Evolutionary conservation across 2,329 filamentous ascomycete species (phyloP), one percentile per base, ranked within the genome.

Genomic region (Trichoderma sp.): DNA sequence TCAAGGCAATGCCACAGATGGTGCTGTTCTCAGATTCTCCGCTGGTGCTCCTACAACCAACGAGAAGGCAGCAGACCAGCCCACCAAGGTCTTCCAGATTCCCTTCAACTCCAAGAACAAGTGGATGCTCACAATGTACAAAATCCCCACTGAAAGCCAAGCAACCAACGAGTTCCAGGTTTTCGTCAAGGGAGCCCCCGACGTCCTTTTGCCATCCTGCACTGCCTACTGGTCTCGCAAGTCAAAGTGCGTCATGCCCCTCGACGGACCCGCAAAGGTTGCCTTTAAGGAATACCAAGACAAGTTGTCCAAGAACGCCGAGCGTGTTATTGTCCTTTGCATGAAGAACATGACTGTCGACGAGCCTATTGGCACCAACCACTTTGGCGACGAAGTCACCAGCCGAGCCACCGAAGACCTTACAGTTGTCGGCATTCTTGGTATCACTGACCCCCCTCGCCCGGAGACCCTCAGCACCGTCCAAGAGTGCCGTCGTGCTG

Each of bases 151-250:
- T 5, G 69, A 75, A 16, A 78, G 77, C 54, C 68, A 73, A 1
- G 67, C 70, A 1, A 55, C 68, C 14, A 73, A 71, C 10, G 56
- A 74, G 13, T 83, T 82, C 65, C 79, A 82, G 32, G 77, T 85
- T 5, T 83, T 83, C 68, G 80, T 86, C 72, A 87, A 87, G 75
- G 85, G 85, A 37, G 85, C 85, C 0, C 85, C 85, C 0, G 85
- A 87, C 71, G 84, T 87, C 21, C 77, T 87, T 0, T 71, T 82
- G 5, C 72, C 76, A 0, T 75, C 75, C 1, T 81, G 79, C 56
- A 77, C 77, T 1, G 73, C 73, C 39, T 81, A 77, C 71, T 80
- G 78, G 77, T 79, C 79, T 0, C 69, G 68, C 3, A 74, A 75
- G 59, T 71, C 73, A 30, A 76, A 77, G 68, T 75, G 72, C 0